Evolutionary conservation across 768 basidiomycete species (phyloP).

Genomic region (Brasilioporus rufonigricans): DNA sequence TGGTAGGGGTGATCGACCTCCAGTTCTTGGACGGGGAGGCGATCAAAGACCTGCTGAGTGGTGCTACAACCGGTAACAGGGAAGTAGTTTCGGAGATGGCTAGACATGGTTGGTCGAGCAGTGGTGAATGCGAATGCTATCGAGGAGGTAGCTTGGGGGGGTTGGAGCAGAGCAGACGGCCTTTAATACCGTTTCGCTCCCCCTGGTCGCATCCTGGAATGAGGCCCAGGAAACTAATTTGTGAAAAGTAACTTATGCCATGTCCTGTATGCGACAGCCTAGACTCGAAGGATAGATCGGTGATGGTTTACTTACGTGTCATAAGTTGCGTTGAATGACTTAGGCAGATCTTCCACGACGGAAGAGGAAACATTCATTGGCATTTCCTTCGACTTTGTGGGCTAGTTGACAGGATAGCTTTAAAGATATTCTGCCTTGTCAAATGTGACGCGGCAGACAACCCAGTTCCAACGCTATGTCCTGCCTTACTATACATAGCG

Average conservation of each 20-base stretch:
- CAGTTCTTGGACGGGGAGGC: constrained; percentile 24
- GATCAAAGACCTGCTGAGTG: constrained; percentile 16
- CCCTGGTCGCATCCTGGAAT: background rate
- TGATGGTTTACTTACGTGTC: background rate
- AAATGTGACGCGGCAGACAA: no score
- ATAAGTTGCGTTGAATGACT: background rate
- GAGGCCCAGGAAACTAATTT: background rate
- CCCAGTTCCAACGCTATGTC: no score
- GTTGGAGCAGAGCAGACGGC: background rate
- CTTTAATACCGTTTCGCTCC: constrained; percentile 5
- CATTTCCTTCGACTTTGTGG: no score
- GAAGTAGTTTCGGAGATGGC: constrained; percentile 11
- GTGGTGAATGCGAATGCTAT: background rate
- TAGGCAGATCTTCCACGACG: no score
- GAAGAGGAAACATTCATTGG: no score
- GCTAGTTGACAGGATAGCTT: no score
- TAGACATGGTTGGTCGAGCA: background rate
- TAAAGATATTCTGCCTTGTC: no score
- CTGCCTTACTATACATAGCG: no score
- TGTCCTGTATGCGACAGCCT: background rate
- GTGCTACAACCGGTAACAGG: constrained; percentile 20
- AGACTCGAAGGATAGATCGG: background rate
- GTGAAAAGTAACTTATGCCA: background rate
- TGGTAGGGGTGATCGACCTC: constrained; percentile 19
- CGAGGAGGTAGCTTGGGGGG: background rate